Percentiles rank a stretch among this genome's conserved stretches.
Evolutionary conservation across 2,329 filamentous ascomycete genomes (phyloP).

Genomic region (Penicillium sp.): DNA sequence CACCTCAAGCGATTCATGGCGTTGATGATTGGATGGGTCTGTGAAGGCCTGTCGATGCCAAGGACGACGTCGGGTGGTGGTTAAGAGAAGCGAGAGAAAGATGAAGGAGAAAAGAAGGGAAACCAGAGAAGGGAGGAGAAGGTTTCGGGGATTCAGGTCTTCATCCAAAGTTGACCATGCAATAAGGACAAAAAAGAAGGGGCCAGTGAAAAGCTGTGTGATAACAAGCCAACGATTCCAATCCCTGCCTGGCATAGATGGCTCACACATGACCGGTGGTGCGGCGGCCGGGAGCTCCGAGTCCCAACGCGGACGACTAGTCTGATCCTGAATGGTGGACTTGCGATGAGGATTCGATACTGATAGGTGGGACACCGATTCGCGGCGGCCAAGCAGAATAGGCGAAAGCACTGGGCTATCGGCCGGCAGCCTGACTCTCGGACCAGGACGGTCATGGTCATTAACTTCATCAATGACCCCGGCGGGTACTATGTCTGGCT

Average conservation of each 20-base stretch:
- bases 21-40: not conserved
- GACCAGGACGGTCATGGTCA: conserved; percentile 14
- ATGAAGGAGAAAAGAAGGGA: conserved; percentile 69
- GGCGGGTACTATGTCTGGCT: conserved; percentile 36
- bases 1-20: not conserved
- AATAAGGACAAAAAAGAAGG: conserved; percentile 76
- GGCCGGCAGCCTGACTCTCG: conserved; percentile 34
- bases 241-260: conserved; percentile 40
- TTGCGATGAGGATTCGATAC: conserved; percentile 16
- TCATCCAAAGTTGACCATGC: conserved; percentile 62
- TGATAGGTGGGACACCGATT: conserved; percentile 6
- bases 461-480: conserved; percentile 25
- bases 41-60: conserved; percentile 20
- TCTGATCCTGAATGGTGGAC: conserved; percentile 13
- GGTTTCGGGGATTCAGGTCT: conserved; percentile 50
- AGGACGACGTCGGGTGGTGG: conserved; percentile 58
- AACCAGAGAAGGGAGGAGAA: conserved; percentile 60
- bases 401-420: conserved; percentile 36
- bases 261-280: conserved; percentile 18
- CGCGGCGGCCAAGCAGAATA: conserved; percentile 10
- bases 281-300: conserved; percentile 42
- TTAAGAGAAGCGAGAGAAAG: conserved; percentile 64
- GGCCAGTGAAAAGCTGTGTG: conserved; percentile 82
- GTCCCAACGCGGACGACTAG: conserved; percentile 32
- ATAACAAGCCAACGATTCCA: conserved; percentile 93